phyloP scores from a whole-genome alignment of 768 basidiomycete genomes.

The Zangia roseola region DNA sequence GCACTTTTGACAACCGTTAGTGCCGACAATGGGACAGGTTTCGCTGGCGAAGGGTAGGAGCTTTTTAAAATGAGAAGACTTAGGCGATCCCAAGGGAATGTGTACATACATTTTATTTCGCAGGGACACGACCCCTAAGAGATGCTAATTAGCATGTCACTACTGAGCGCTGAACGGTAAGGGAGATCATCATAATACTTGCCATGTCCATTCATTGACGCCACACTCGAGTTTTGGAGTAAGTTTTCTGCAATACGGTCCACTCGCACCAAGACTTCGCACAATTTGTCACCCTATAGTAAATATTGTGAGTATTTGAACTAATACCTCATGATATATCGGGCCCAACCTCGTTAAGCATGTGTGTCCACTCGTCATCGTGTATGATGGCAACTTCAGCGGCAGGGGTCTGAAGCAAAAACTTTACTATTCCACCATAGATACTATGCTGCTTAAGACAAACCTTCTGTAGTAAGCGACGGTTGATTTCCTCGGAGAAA shows the following conservation, averaged over 20 bases:
- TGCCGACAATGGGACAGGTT: no score
- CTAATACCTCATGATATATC: background rate
- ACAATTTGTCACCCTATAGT: background rate
- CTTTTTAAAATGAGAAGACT: no score
- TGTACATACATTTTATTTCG: no score
- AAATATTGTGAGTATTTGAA: background rate
- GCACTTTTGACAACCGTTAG: no score
- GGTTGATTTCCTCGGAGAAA: background rate
- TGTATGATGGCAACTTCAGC: constrained; percentile 7
- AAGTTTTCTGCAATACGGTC: no score
- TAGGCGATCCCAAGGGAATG: no score
- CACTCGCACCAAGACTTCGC: background rate
- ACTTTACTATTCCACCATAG: background rate
- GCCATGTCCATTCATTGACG: background rate
- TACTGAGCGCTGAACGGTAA: no score
- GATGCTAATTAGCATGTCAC: no score
- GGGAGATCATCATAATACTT: no score
- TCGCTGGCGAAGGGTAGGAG: no score
- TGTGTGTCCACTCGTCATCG: constrained; percentile 9
- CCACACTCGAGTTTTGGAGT: no score
- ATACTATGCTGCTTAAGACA: background rate
- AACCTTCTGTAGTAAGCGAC: constrained; percentile 8
- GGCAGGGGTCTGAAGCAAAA: background rate
- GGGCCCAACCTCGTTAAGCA: background rate
- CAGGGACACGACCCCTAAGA: no score